A percentile compares a stretch with the other conserved stretches of the same genome.
phyloP scores from a whole-genome alignment of 768 basidiomycete species.

The Pilatotrama ljubarskyi region DNA sequence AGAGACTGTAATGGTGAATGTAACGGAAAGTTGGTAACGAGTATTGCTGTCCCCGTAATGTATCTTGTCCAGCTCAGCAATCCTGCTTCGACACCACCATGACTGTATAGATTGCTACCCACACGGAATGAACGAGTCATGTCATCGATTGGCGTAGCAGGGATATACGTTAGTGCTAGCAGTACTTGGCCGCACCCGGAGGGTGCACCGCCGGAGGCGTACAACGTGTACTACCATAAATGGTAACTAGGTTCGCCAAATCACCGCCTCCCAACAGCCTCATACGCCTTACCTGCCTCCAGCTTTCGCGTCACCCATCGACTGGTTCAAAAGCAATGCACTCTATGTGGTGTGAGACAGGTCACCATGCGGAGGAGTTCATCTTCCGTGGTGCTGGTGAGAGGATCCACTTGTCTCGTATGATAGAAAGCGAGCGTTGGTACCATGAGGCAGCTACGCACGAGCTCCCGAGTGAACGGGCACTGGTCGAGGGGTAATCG shows the following conservation, averaged over 20 bases:
- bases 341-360: background rate
- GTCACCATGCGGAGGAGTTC: slow-evolving; percentile 5
- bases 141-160: background rate
- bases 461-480: background rate
- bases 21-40: no score
- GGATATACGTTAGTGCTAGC: background rate
- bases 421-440: background rate
- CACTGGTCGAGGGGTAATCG: background rate
- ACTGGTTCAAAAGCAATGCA: slow-evolving; percentile 14
- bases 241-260: slow-evolving; percentile 21
- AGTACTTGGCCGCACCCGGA: slow-evolving; percentile 1
- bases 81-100: no score
- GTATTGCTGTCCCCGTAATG: no score
- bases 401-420: background rate
- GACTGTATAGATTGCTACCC: no score
- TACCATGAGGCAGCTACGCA: slow-evolving; percentile 16
- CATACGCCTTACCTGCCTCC: background rate
- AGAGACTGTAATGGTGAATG: no score
- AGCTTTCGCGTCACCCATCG: slow-evolving; percentile 2
- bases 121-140: background rate
- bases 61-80: no score
- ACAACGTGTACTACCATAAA: slow-evolving; percentile 2
- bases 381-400: slow-evolving; percentile 7
- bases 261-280: slow-evolving; percentile 20
- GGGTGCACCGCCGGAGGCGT: slow-evolving; percentile 12